phyloP scores from a whole-genome alignment of 306 rosid genomes.

The Trichosanthes cucumerina region DNA sequence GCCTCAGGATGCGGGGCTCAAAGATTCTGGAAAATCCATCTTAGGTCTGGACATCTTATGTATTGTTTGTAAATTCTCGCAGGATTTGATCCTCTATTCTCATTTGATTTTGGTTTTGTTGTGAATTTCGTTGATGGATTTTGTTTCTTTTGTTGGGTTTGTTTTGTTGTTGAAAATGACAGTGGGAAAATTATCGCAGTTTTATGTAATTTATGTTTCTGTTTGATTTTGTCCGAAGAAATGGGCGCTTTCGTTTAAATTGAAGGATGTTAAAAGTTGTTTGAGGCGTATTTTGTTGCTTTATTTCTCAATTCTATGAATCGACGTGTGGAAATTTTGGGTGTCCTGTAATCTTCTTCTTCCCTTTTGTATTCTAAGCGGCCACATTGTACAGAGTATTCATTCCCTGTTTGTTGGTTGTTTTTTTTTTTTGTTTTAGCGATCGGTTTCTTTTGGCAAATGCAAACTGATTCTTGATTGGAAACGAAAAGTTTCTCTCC shows the following conservation, averaged over 20 bases:
- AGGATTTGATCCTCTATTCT: constrained; percentile 23
- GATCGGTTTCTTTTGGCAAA: background rate
- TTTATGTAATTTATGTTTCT: background rate
- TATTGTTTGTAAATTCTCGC: background rate
- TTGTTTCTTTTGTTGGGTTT: background rate
- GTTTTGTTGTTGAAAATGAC: background rate
- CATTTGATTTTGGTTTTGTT: background rate
- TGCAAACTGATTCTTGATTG: background rate
- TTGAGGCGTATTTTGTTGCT: background rate
- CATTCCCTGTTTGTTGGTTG: background rate
- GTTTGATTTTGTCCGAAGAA: background rate
- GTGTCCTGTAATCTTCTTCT: background rate
- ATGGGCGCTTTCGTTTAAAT: background rate
- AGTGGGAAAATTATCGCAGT: background rate
- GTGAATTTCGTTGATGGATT: background rate
- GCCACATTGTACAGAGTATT: background rate
- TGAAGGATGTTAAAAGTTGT: background rate
- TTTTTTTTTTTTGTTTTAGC: background rate
- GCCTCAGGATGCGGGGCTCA: constrained; percentile 19
- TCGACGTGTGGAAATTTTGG: background rate
- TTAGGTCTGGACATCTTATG: constrained; percentile 44
- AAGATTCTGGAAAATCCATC: constrained; percentile 23
- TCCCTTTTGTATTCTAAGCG: background rate
- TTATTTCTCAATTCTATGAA: background rate
- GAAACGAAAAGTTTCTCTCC: background rate